phyloP scores from a whole-genome alignment of 805 yeast species.

The Saturnispora dispora region DNA sequence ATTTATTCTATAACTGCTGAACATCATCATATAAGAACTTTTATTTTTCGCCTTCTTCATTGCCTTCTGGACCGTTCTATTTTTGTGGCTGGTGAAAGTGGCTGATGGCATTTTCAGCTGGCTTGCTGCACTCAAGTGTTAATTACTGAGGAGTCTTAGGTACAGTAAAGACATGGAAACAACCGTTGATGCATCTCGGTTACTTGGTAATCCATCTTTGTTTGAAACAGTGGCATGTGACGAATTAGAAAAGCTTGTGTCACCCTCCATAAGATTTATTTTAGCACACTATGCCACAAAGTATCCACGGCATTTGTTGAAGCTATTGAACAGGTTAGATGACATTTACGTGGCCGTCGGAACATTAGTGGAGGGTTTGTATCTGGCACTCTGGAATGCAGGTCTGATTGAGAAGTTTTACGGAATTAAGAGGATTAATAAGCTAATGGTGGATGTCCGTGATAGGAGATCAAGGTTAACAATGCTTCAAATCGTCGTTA shows the following conservation, averaged over 20 bases:
- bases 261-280: slow-evolving; percentile 76
- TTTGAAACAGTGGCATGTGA: slow-evolving; percentile 80
- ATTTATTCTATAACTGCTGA: not conserved
- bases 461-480: slow-evolving; percentile 35
- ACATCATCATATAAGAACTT: slow-evolving; percentile 26
- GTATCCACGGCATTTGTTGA: slow-evolving; percentile 61
- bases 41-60: not conserved
- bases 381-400: slow-evolving; percentile 66
- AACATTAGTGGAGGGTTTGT: slow-evolving; percentile 61
- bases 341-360: slow-evolving; percentile 58
- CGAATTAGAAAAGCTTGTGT: slow-evolving; percentile 65
- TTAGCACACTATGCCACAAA: slow-evolving; percentile 72
- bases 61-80: not conserved
- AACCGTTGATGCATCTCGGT: slow-evolving; percentile 63
- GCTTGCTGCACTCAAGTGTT: not conserved
- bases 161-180: slow-evolving; percentile 26
- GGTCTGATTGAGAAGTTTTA: slow-evolving; percentile 88
- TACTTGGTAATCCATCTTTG: slow-evolving; percentile 71
- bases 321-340: slow-evolving; percentile 61
- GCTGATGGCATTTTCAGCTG: not conserved
- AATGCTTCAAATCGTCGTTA: slow-evolving; percentile 40
- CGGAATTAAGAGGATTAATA: slow-evolving; percentile 60
- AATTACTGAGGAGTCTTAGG: not conserved
- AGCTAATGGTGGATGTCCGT: slow-evolving; percentile 14
- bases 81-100: not conserved